These are phyloP conservation scores for Murraya koenigii DNA, from an alignment of 345 rosid species.

Conservation along the genomic window DNA sequence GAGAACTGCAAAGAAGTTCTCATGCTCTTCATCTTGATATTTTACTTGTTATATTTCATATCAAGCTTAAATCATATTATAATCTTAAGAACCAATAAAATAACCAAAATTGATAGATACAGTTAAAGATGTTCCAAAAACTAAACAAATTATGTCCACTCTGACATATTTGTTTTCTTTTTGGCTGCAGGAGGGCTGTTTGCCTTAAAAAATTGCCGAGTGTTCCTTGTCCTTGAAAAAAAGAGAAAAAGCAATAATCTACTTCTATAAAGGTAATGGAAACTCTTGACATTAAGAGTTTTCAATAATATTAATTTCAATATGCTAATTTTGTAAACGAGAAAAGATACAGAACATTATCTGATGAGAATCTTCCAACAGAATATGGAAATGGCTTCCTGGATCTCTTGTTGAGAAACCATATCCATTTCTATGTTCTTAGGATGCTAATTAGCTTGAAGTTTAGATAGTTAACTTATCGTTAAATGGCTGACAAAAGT, in stretches of 20 bases:
- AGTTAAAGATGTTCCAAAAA: background rate
- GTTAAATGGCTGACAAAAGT: slow-evolving; percentile 1
- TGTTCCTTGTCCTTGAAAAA: slow-evolving; percentile 58
- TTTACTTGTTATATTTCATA: background rate
- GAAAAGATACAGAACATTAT: background rate
- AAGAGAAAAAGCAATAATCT: slow-evolving; percentile 57
- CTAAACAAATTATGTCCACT: background rate
- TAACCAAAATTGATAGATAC: background rate
- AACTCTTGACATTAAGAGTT: background rate
- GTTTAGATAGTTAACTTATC: background rate
- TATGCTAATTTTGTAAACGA: background rate
- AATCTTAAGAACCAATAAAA: background rate
- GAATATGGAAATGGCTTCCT: background rate
- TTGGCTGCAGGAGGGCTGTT: slow-evolving; percentile 33
- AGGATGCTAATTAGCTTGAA: too few relatives aligned
- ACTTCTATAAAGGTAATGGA: slow-evolving; percentile 61
- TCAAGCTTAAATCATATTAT: too few relatives aligned
- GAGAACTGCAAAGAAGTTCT: background rate
- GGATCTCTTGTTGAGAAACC: background rate
- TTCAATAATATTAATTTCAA: background rate
- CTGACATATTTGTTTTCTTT: background rate
- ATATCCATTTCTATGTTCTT: too few relatives aligned
- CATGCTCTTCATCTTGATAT: background rate
- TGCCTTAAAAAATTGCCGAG: slow-evolving; percentile 61
- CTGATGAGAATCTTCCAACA: background rate